These are phyloP conservation scores for Melanomma pulvis-pyrius DNA, from an alignment of 495 filamentous ascomycete species.

Conservation along the genomic window DNA sequence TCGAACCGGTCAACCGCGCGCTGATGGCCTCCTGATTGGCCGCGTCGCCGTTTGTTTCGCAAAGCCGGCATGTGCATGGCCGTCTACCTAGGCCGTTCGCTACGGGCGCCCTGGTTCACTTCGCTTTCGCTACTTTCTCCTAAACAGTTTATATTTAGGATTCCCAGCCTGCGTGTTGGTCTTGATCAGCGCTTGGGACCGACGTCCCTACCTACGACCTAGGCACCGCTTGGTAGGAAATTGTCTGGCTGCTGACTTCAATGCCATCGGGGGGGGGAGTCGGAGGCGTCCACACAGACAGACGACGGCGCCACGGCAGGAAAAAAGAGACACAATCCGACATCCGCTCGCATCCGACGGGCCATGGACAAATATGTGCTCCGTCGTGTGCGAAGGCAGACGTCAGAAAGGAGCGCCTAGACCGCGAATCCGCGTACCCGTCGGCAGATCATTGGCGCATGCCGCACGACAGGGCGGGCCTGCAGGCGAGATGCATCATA, in stretches of 20 bases:
- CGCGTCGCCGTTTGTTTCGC: background rate
- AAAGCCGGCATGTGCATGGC: background rate
- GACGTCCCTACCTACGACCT: no score
- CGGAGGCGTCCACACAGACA: background rate
- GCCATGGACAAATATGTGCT: background rate
- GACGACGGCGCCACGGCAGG: background rate
- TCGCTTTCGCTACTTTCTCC: background rate
- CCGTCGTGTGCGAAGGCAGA: background rate
- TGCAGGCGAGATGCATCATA: no score
- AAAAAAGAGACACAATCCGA: background rate
- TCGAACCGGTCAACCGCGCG: background rate
- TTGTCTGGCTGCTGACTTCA: background rate
- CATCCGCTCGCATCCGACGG: constrained; percentile 7
- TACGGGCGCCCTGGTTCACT: background rate
- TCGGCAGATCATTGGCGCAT: background rate
- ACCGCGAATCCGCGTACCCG: background rate
- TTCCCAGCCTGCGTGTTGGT: no score
- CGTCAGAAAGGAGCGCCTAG: background rate
- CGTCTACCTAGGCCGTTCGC: no score
- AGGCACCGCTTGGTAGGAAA: no score
- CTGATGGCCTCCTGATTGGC: background rate
- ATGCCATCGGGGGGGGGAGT: no score
- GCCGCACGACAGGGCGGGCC: no score
- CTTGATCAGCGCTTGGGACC: background rate
- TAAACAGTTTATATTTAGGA: background rate